A percentile compares a stretch with the other conserved stretches of the same genome.
Evolutionary conservation across 352 stramenopile genomes (phyloP).

Genomic region (Globisporangium barbulae): DNA sequence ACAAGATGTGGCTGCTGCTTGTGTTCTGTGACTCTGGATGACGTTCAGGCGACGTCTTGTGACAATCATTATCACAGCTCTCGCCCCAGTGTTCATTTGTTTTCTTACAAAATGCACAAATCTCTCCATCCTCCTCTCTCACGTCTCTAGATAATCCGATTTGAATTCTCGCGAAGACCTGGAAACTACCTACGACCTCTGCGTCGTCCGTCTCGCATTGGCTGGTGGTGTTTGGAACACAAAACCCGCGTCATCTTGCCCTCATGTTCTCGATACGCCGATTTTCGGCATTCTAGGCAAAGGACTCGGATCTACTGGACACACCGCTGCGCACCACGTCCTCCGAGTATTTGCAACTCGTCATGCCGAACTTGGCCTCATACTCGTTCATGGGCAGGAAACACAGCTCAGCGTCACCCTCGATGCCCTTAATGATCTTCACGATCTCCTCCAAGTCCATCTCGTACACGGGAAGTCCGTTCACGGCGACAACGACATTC

Average conservation of each 20-base stretch:
- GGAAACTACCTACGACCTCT: background rate
- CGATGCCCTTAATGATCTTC: constrained; percentile 64
- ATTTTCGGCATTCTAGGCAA: constrained; percentile 1
- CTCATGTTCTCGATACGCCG: too few relatives aligned
- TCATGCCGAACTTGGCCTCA: constrained; percentile 51
- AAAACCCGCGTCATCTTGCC: background rate
- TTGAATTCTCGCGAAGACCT: background rate
- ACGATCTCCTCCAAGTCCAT: constrained; percentile 75
- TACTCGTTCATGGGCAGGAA: constrained; percentile 78
- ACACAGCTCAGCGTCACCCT: constrained; percentile 76
- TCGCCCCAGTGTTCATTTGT: too few relatives aligned
- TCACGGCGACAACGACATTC: constrained; percentile 78
- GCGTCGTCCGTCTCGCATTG: background rate
- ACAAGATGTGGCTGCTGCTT: too few relatives aligned
- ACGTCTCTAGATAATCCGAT: background rate
- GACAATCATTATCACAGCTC: too few relatives aligned
- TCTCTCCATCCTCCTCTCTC: background rate
- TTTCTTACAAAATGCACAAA: background rate
- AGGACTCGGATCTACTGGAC: constrained; percentile 14
- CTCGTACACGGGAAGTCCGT: constrained; percentile 76
- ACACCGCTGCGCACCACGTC: constrained; percentile 17
- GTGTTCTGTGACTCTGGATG: too few relatives aligned
- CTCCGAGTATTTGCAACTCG: constrained; percentile 26
- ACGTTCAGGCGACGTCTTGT: too few relatives aligned
- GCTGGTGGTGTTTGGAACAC: too few relatives aligned